Percentiles rank a stretch among this genome's conserved stretches.
Conservation (phyloP, 2,329 filamentous ascomycete species). For the Allantophomopsis cytisporea region DNA sequence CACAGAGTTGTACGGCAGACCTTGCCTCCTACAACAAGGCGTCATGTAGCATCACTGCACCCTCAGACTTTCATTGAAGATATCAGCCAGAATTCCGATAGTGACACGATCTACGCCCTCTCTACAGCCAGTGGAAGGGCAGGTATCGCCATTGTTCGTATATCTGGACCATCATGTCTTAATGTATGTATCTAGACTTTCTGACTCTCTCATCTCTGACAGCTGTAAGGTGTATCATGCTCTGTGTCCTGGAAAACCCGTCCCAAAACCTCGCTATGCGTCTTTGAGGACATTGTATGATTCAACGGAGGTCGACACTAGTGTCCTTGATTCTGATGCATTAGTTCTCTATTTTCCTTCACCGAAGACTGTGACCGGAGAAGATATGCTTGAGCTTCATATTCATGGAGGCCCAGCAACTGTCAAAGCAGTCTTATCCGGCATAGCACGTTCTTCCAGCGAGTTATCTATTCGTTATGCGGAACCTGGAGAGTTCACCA, state of each 20-base stretch:
- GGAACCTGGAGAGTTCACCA: constrained; percentile 90
- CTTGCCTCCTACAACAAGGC: too few species aligned
- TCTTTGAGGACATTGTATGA: constrained; percentile 62
- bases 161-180: constrained; percentile 68
- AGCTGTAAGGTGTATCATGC: constrained; percentile 43
- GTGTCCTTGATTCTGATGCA: constrained; percentile 60
- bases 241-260: constrained; percentile 39
- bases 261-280: constrained; percentile 50
- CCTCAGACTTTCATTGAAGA: too few species aligned
- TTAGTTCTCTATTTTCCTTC: constrained; percentile 72
- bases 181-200: constrained; percentile 30
- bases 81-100: too few species aligned
- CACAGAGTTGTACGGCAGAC: too few species aligned
- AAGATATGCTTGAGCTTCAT: constrained; percentile 85
- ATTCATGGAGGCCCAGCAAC: constrained; percentile 88
- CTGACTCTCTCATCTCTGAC: constrained; percentile 1
- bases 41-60: too few species aligned
- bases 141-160: constrained; percentile 79
- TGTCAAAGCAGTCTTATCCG: constrained; percentile 70
- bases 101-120: constrained; percentile 73
- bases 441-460: constrained; percentile 46
- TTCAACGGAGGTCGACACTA: constrained; percentile 27
- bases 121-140: constrained; percentile 77
- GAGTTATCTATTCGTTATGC: constrained; percentile 57
- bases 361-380: constrained; percentile 77